phyloP scores from a whole-genome alignment of 2,329 filamentous ascomycete species.

The Cladosporium colombiae region DNA sequence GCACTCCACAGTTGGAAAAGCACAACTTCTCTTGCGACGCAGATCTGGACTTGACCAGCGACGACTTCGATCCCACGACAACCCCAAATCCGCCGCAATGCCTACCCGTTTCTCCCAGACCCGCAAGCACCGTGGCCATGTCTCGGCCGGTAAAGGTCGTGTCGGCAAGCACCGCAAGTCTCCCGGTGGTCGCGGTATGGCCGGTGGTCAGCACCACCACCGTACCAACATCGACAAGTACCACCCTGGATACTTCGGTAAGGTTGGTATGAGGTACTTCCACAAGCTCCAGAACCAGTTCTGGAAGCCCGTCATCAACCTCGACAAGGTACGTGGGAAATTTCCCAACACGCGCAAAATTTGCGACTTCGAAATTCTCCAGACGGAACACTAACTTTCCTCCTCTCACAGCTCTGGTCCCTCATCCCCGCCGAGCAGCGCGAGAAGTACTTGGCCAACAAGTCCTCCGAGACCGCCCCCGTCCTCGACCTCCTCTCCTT shows the following conservation, averaged over 20 bases:
- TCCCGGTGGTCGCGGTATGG: conserved; percentile 77
- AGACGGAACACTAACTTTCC: conserved; percentile 5
- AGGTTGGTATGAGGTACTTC: conserved; percentile 68
- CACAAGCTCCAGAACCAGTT: conserved; percentile 93
- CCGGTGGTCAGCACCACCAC: conserved; percentile 99
- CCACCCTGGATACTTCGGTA: conserved; percentile 99
- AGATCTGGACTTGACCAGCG: conserved; percentile 6
- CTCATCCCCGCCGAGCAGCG: conserved; percentile 92
- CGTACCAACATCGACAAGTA: conserved; percentile 90
- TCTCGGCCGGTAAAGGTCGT: conserved; percentile 97
- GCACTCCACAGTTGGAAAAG: conserved; percentile 12
- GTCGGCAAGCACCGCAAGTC: conserved; percentile 97
- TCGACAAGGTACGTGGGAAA: conserved; percentile 77
- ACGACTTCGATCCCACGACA: conserved; percentile 19
- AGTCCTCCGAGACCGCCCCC: conserved; percentile 89
- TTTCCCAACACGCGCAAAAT: background rate
- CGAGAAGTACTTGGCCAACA: conserved; percentile 83
- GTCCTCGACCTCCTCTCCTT: conserved; percentile 96
- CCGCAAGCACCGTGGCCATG: conserved; percentile 90
- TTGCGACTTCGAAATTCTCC: background rate
- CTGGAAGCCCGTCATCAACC: conserved; percentile 98
- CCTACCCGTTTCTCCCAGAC: conserved; percentile 75
- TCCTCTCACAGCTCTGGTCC: conserved; percentile 73
- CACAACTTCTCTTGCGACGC: conserved; percentile 9
- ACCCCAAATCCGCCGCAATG: conserved; percentile 53